Base-by-base conservation (phyloP, 2,329 filamentous ascomycete species). In the Rhinocladiella mackenziei region DNA sequence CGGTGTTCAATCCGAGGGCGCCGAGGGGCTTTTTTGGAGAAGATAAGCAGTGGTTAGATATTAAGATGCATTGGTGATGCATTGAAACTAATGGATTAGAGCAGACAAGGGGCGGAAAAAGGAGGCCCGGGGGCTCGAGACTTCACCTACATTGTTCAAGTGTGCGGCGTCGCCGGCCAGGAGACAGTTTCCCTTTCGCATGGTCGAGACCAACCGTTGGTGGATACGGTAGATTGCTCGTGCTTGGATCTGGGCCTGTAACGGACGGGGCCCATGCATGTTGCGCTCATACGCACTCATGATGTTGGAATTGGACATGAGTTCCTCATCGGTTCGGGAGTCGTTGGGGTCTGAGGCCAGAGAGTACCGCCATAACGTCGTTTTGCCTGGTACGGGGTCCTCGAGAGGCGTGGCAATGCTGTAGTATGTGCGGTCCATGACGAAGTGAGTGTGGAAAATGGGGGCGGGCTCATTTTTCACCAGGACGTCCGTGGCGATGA, bases 101-200 rank as follows among this genome's bases (percentile, higher is more conserved):
- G 35, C 4, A 15, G 17, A 6, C 33, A 6, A 19, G 33, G 2
- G 18, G 17, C 23, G 8, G 5, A 31, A 40, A 20, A 31, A 40
- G 13, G 13, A 26, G 36, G 15, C 7, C 14, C 9, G 34, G 33
- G 17, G 33, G 1, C 3, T 20, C 19, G 33, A 14, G 23, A 13
- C 10, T 13, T 22, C 11, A 33, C 35, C 34, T 40, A 48, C 44
- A 38, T 45, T 43, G 25, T 42, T 40, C 8, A 29, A 26, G 57
- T 82, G 78, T 2, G 78, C 79, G 1, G 79, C 77, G 62, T 82
- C 78, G 0, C 77, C 78, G 1, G 73, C 77, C 0, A 83, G 65
- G 2, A 81, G 41, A 11, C 30, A 23, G 22, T 44, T 40, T 4
- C 35, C 44, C 31, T 31, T 40, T 22, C 42, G 33, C 37, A 50